Base-by-base conservation (phyloP, 192 early-diverging fungal genomes). In the Thamnidium elegans region DNA sequence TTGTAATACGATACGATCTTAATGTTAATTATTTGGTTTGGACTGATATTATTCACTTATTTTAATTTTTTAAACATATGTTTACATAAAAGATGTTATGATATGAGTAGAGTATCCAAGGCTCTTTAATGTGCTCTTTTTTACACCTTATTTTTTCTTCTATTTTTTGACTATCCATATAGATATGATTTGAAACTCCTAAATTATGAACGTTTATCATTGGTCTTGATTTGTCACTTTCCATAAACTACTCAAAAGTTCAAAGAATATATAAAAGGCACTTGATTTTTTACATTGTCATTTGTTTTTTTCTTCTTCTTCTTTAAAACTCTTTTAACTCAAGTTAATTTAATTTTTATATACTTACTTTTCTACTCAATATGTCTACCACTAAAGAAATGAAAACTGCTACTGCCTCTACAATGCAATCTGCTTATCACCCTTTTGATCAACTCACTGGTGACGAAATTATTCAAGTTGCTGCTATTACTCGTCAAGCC, bases 361-460 rank as follows among this genome's bases (percentile, higher is more conserved):
- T 60, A 10, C 26, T 34, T n/a, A 13, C 21, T 52, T 52, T 44
- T 21, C 42, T 10, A 10, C 32, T 17, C 14, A 61, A n/a, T 36
- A 68, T 68, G 66, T 45, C 66, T 45, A 39, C 58, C 53, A 30
- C 50, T 52, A 68, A 68, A 31, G 66, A 68, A 68, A 68, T 68
- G 58, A 68, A 68, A 11, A 50, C 66, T 46, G 48, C 50, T 21
- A 61, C 58, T 53, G 50, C 66, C n/a, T 51, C 58, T 39, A 61
- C 23, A 13, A 51, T 26, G 20, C 21, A 54, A 23, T 10, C 34
- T 47, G 15, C 59, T 3, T 26, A 26, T 26, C 74, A 76, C 60
- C 74, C 74, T n/a, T 53, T 76, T 32, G 74, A 76, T 53, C 69
- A 69, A 42, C 51, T 76, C 30, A 45, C 74, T 7, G 36, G 63